phyloP scores from a whole-genome alignment of 139 green algal species.

The Coelastrella sp. region DNA sequence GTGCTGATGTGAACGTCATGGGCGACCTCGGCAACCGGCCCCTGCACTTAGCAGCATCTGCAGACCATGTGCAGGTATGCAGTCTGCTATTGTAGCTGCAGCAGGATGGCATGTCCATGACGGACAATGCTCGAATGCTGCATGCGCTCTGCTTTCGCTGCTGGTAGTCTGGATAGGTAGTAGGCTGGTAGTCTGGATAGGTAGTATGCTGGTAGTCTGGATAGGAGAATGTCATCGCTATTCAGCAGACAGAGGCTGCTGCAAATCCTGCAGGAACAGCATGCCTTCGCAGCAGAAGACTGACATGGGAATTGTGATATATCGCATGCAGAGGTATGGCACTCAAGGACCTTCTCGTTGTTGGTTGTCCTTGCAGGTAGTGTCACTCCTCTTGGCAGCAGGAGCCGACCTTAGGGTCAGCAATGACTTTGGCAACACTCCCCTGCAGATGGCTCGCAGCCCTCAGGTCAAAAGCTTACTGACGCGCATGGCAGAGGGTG shows the following conservation, averaged over 20 bases:
- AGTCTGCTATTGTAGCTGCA: not conserved
- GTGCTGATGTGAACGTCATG: slow-evolving; percentile 66
- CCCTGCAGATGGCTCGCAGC: slow-evolving; percentile 37
- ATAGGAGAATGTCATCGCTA: no score
- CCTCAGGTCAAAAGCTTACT: not conserved
- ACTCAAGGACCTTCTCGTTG: not conserved
- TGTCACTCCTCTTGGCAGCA: slow-evolving; percentile 57
- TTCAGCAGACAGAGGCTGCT: no score
- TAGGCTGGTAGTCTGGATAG: no score
- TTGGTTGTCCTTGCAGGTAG: slow-evolving; percentile 33
- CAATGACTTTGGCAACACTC: slow-evolving; percentile 66
- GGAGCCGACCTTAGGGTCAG: slow-evolving; percentile 55
- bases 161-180: no score
- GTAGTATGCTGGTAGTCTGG: no score
- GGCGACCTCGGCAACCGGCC: slow-evolving; percentile 68
- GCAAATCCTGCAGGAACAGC: no score
- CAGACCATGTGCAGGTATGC: slow-evolving; percentile 52
- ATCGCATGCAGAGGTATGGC: not conserved
- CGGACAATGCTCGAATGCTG: no score
- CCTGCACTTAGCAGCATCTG: slow-evolving; percentile 65
- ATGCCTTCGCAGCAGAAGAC: no score
- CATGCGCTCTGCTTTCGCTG: no score
- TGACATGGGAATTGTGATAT: not conserved
- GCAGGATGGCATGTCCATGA: not conserved
- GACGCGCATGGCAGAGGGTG: slow-evolving; percentile 1